Base-by-base conservation (phyloP, 2,329 filamentous ascomycete genomes). In the Fusarium sp. region DNA sequence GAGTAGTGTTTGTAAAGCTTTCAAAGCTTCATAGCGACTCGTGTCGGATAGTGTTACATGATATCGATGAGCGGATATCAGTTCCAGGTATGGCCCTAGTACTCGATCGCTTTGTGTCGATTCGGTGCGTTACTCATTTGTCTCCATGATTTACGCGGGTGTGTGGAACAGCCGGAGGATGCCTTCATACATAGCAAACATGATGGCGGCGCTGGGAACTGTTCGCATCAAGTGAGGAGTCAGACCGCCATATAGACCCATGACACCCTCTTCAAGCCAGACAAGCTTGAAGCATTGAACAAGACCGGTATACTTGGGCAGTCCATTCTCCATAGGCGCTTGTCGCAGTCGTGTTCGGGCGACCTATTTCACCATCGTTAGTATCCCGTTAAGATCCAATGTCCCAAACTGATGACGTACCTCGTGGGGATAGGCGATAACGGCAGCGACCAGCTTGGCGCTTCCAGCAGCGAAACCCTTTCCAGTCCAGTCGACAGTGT, bases 371-470 rank as follows among this genome's bases (percentile, higher is more conserved):
- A 61, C 25, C 53, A 63, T 18, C 59, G 59, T 59, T 20, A 58
- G 57, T 18, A 58, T 47, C 8, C 25, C 18, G 39, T 1, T 20
- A 33, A 4, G 18, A 50, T 27, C 41, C 22, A 18, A n/a, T 14
- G 35, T 38, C 44, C 36, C 17, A 33, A 27, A 41, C 18, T n/a
- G 22, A 18, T 27, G 31, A 56, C 86, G 70, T 77, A 94, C 93
- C 86, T 98, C 95, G 79, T 98, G 95, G 2, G 95, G 95, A 84
- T 98, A 98, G 25, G 95, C 95, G 72, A 94, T 84, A 45, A 96
- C 85, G 36, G 94, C 92, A 15, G 95, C 95, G 62, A 97, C 83
- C 62, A 97, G 88, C 83, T 98, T 98, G 18, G 95, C 94, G 39
- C 90, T 88, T 52, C 95, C 95, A 10, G 95, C 94, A 42, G 93